Evolutionary conservation across 2,329 filamentous ascomycete species (phyloP), one percentile per base, ranked within the genome.

Genomic region (Cladosporium sp.): DNA sequence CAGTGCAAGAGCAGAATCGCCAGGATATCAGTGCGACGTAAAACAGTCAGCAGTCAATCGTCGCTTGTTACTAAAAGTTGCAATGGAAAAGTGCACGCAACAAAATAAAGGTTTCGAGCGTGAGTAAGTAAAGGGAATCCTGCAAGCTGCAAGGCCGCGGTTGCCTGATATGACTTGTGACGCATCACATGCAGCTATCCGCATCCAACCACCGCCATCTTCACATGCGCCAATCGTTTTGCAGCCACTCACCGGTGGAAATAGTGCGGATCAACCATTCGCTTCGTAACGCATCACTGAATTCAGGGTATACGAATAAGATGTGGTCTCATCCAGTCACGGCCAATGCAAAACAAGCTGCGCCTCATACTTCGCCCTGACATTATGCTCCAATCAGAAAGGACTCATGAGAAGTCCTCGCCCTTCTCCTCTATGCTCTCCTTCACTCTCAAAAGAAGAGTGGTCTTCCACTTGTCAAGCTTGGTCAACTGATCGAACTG

Each of bases 381-480:
- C 29, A 52, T 52, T 26, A 62, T 21, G 28, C 59, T 52, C 18
- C 40, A 35, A 33, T 46, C 16, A 56, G 16, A 33, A 16, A 10
- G 7, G 12, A 46, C 61, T 56, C 26, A 91, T 68, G 88, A 89
- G 73, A 90, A 91, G 73, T 91, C 88, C 70, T 90, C 88, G 49
- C 83, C 86, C 69, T 84, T 82, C 75, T 88, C 85, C 80, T 94
- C 90, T 72, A 97, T 96, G 63, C 84, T 84, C 73, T 89, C 89
- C 88, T 97, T 97, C 74, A 97, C 85, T 72, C 88, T 86, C 74
- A 96, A 81, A 69, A 97, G 79, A 66, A 97, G 82, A 35, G 90
- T 91, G 60, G 91, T 97, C 89, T 97, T 97, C 94, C 94, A 98
- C 82, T 94, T 95, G 77, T 97, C 93, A 74, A 98, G 81, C 83